Base-by-base conservation (phyloP, 2,329 filamentous ascomycete species). In the Didymella keratinophila region DNA sequence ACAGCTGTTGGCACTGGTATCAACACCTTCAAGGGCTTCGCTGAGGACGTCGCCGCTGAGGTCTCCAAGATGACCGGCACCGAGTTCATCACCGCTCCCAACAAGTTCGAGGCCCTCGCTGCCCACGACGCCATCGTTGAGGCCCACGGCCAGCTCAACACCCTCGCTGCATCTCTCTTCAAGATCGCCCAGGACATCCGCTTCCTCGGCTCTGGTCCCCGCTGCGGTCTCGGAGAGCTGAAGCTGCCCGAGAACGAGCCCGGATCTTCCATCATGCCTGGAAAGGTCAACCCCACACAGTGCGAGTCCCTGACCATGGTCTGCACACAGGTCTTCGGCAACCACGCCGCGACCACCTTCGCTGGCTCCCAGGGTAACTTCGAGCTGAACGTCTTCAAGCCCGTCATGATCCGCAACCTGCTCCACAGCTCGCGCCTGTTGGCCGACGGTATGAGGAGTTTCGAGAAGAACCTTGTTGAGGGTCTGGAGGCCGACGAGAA, bases 221-320 rank as follows among this genome's bases (percentile, higher is more conserved):
- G 95, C 60, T 98, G 95, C 80, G 95, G 95, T 73, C 89, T 98
- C 21, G 94, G 93, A 67, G 95, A 99, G 83, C 87, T 99, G 64
- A 86, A 87, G 74, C 87, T 99, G 50, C 95, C 95, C 25, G 95
- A 99, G 83, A 99, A 99, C 82, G 95, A 99, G 84, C 95, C 95
- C 32, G 94, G 94, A 65, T 95, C 90, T 74, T 96, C 91, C 70
- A 98, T 99, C 84, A 99, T 99, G 95, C 95, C 95, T 43, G 95
- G 95, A 74, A 99, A 99, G 84, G 95, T 99, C 78, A 99, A 99
- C 84, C 95, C 95, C 30, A 99, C 95, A 30, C 95, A 99, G 82
- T 97, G 93, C 81, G 95, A 99, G 84, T 91, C 93, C 62, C 83
- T 99, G 78, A 98, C 95, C 70, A 99, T 99, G 95, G 84, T 98